Percentiles rank a stretch among this genome's conserved stretches.
Conservation (phyloP, 202 grass and related monocot genomes). For the Dendrocalamus latiflorus region DNA sequence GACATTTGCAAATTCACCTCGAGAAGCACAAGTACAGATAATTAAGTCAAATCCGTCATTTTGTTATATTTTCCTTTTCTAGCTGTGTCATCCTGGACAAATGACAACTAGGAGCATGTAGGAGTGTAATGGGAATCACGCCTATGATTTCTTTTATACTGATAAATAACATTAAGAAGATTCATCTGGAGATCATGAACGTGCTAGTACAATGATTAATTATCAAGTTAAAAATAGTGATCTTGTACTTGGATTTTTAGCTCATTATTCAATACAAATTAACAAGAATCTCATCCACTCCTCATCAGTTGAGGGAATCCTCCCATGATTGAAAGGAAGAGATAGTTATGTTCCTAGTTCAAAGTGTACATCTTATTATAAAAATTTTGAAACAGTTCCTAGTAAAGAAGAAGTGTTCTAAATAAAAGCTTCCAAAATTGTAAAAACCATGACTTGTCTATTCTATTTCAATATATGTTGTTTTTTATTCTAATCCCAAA, state of each 20-base stretch:
- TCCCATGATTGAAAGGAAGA: constrained; percentile 2
- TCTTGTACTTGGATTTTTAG: constrained; percentile 1
- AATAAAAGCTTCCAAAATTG: neutral
- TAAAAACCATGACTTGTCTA: neutral
- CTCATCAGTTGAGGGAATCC: constrained; percentile 1
- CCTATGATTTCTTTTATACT: neutral
- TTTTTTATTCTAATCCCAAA: neutral
- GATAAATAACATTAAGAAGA: constrained; percentile 12
- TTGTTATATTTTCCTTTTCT: neutral
- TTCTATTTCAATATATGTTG: neutral
- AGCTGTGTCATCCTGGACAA: neutral
- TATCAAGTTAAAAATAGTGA: neutral
- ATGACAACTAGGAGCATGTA: neutral
- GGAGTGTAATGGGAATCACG: neutral
- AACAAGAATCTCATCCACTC: neutral
- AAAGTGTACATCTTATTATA: neutral
- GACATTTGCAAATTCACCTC: no score
- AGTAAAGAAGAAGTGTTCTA: neutral
- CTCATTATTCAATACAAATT: neutral
- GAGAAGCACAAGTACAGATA: no score
- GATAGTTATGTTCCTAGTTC: neutral
- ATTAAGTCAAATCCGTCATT: no score
- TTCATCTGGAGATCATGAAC: neutral
- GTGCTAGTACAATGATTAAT: neutral
- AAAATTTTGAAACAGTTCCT: neutral